Evolutionary conservation across 2,329 filamentous ascomycete species (phyloP), one percentile per base, ranked within the genome.

Genomic region (Exophiala calicioides): DNA sequence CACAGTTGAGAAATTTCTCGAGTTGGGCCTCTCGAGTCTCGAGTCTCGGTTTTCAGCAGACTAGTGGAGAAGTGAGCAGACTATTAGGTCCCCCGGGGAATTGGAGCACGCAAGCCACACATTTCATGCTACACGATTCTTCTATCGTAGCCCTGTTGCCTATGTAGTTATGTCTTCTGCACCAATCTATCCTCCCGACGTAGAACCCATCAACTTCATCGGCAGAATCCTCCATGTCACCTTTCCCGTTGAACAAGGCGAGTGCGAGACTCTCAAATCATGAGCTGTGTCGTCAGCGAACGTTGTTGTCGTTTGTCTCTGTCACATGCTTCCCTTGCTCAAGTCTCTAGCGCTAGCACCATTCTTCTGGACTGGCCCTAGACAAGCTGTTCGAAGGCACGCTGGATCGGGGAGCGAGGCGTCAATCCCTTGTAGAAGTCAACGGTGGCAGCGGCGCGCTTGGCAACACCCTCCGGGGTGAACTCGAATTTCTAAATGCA

Each of bases 391-490:
- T 93, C 81, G 83, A 98, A 98, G 64, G 93, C 93, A 69, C 90
- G 88, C 83, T 97, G 95, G 75, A 98, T 72, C 58, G 93, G 91
- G 44, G 90, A 96, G 72, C 93, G 89, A 65, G 96, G 79, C 75
- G 91, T 90, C 68, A 87, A 82, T 59, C 85, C 87, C 86, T 96
- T 97, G 86, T 90, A 98, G 84, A 96, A 98, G 69, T 97, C 84
- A 65, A 97, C 77, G 57, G 93, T 98, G 61, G 86, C 85, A 56
- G 89, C 72, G 52, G 91, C 93, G 64, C 93, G 90, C 86, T 97
- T 96, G 75, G 88, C 79, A 69, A 98, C 87, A 59, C 93, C 93
- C 75, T 95, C 91, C 43, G 93, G 88, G 38, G 91, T 98, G 79
- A 98, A 97, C 74, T 97, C 93, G 76, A 98, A 98, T 82, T 96